Conservation (phyloP, 116 monocot genomes). For the Papilionanthe hybrid region DNA sequence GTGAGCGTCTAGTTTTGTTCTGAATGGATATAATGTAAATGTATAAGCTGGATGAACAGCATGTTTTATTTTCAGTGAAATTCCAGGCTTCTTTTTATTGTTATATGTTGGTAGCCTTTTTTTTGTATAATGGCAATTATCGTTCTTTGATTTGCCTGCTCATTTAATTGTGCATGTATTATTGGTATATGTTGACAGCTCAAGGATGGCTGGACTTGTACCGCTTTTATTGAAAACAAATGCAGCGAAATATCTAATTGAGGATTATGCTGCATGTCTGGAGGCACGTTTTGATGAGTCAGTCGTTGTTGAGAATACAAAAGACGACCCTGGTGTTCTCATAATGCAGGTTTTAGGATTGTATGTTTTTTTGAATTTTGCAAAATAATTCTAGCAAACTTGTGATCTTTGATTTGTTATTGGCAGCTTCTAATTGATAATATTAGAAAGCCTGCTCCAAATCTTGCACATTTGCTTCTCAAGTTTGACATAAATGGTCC, state of each 20-base stretch:
- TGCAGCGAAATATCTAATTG: conserved; percentile 59
- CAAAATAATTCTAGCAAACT: neutral
- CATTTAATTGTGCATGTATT: neutral
- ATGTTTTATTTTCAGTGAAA: neutral
- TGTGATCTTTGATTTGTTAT: conserved; percentile 2
- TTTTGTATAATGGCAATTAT: neutral
- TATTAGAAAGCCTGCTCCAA: conserved; percentile 77
- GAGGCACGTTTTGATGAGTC: conserved; percentile 85
- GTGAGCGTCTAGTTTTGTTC: neutral
- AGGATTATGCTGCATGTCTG: conserved; percentile 89
- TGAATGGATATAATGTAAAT: neutral
- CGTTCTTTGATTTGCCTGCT: neutral
- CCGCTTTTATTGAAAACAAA: conserved; percentile 75
- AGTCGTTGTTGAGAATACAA: conserved; percentile 53
- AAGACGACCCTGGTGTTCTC: conserved; percentile 85
- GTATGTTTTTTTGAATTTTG: neutral
- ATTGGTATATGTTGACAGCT: conserved; percentile 39
- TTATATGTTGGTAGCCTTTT: neutral
- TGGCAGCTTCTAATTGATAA: conserved; percentile 92
- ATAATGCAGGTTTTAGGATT: conserved; percentile 68
- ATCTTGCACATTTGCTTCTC: conserved; percentile 85
- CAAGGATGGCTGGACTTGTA: conserved; percentile 78
- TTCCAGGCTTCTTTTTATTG: neutral
- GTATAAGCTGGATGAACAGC: neutral
- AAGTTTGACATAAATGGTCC: conserved; percentile 81